Base-by-base conservation (phyloP, 2,329 filamentous ascomycete genomes). In the Hortaea werneckii region DNA sequence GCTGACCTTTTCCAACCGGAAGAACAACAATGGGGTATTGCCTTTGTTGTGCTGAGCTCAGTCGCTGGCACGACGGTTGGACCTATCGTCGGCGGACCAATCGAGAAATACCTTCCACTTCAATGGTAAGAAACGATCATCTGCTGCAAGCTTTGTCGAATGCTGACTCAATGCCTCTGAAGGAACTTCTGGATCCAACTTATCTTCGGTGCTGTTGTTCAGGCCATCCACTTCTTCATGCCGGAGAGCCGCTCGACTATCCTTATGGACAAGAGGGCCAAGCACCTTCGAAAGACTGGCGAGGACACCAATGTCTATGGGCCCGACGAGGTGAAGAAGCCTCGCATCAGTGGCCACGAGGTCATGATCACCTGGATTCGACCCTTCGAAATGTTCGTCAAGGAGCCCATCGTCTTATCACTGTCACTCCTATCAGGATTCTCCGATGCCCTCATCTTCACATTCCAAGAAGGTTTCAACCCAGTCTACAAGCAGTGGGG, bases 131-230 rank as follows among this genome's bases (percentile, higher is more conserved):
- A 34, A 34, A 7, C 7, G 7, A 34, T 20, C 20, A 4, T 20
- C 20, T 20, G 20, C 4, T 20, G 2, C 20, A 20, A 20, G 4
- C 20, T 20, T 35, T 4, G 32, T 9, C 32, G n/a, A n/a, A 9
- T n/a, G 32, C 32, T 35, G 32, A 35, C n/a, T n/a, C 4, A 4
- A 20, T 92, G 85, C 85, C 75, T 76, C 53, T 88, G 3, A 9
- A 35, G 83, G 83, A 79, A 74, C 45, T 88, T 90, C 61, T 92
- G 87, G 86, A 84, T 90, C 49, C 85, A 90, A 64, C 76, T 90
- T 51, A 87, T 89, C 54, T 80, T 90, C 44, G 85, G 86, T n/a
- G 82, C 67, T 6, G 73, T 78, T 29, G 78, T 87, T 3, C 85
- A 89, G 59, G 13, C 77, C 4, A 58, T 85, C 4, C 58, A 62